Conservation (phyloP, 805 yeast genomes). For the Grigorovia jiainica region DNA sequence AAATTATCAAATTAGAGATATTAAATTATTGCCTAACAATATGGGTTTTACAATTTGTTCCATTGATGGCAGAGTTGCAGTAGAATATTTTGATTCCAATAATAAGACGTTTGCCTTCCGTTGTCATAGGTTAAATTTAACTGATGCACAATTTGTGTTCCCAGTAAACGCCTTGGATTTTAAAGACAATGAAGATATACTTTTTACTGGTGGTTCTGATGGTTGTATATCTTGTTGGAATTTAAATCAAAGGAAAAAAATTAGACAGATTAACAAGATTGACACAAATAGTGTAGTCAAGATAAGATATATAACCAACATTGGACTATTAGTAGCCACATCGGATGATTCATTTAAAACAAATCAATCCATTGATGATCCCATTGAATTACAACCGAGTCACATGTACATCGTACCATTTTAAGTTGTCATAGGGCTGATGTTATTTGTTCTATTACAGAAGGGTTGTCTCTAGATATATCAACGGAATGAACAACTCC, state of each 20-base stretch:
- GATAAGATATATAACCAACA: constrained; percentile 18
- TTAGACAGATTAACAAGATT: constrained; percentile 56
- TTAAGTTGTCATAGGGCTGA: too few species aligned
- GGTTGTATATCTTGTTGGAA: constrained; percentile 89
- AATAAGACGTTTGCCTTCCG: constrained; percentile 62
- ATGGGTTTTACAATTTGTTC: constrained; percentile 60
- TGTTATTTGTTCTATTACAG: too few species aligned
- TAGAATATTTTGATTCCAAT: constrained; percentile 51
- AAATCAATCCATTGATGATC: constrained; percentile 17
- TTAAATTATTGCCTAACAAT: constrained; percentile 43
- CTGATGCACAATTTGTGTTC: constrained; percentile 49
- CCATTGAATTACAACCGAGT: constrained; percentile 18
- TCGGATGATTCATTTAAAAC: constrained; percentile 43
- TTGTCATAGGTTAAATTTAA: constrained; percentile 52
- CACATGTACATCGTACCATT: constrained; percentile 13
- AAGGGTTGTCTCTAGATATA: too few species aligned
- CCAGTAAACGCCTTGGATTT: constrained; percentile 71
- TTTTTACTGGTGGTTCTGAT: constrained; percentile 87
- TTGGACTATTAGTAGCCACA: constrained; percentile 35
- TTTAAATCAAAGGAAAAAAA: constrained; percentile 66
- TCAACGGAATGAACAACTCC: too few species aligned
- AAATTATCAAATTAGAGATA: constrained; percentile 51
- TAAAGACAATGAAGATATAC: constrained; percentile 68
- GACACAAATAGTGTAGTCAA: constrained; percentile 35
- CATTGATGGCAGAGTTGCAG: constrained; percentile 74